Conservation (phyloP, 2,329 filamentous ascomycete genomes). For the Penicillium sp. region DNA sequence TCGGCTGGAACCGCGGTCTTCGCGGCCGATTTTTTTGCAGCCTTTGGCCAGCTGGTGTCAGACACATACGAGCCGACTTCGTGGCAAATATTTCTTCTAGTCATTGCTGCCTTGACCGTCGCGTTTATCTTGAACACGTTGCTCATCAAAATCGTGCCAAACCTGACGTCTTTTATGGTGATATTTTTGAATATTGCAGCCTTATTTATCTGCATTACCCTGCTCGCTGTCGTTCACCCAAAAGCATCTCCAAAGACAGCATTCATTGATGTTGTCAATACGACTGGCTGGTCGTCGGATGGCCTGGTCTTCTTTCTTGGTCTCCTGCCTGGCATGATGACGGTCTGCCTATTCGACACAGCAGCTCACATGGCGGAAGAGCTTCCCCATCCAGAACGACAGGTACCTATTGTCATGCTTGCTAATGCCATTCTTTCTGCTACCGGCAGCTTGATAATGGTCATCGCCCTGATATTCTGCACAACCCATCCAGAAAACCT, state of each 20-base stretch:
- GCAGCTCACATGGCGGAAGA: not conserved
- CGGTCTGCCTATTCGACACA: not conserved
- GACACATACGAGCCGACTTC: not conserved
- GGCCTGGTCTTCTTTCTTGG: not conserved
- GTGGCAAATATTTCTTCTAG: not conserved
- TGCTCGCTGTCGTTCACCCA: not conserved
- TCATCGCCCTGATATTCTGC: not conserved
- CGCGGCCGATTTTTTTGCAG: not conserved
- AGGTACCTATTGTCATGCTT: not conserved
- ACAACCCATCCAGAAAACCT: not conserved
- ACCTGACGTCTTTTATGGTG: not conserved
- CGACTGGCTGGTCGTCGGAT: not conserved
- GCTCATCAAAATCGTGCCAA: not conserved
- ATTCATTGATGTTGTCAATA: not conserved
- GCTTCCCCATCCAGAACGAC: not conserved
- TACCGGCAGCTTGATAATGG: not conserved
- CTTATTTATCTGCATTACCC: not conserved
- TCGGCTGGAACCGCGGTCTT: not conserved
- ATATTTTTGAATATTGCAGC: not conserved
- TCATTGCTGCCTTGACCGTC: not conserved
- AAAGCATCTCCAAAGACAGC: not conserved
- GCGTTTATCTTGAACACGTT: not conserved
- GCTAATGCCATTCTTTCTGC: not conserved
- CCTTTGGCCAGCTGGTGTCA: not conserved
- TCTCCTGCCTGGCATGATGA: not conserved